Conservation (phyloP, 148 eudicot genomes). For the Simmondsia chinensis region DNA sequence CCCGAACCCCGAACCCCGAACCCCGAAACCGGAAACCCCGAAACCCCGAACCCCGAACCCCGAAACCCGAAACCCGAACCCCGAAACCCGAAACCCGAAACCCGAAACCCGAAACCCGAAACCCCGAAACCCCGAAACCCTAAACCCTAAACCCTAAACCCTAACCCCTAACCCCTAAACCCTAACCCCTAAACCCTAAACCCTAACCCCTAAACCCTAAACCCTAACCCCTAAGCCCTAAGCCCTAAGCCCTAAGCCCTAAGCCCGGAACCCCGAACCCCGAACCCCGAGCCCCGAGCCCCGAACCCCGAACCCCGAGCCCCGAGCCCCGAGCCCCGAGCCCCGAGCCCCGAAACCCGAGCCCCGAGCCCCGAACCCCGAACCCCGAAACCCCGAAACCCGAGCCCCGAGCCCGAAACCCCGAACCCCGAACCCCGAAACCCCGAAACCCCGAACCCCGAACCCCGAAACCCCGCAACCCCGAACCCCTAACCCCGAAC, state of each 20-base stretch:
- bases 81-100: constrained; percentile 9
- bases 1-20: constrained; percentile 7
- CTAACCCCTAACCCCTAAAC: constrained; percentile 10
- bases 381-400: constrained; percentile 4
- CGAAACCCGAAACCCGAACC: constrained; percentile 9
- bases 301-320: constrained; percentile 1
- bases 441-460: constrained; percentile 7
- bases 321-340: constrained; percentile 3
- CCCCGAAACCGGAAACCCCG: constrained; percentile 8
- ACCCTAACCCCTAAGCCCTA: constrained; percentile 7
- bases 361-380: background rate
- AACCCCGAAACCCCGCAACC: constrained; percentile 6
- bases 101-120: too few relatives aligned
- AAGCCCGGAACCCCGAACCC: constrained; percentile 7
- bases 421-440: too few relatives aligned
- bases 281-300: too few relatives aligned
- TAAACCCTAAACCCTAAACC: constrained; percentile 11
- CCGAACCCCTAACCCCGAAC: constrained; percentile 5
- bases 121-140: too few relatives aligned
- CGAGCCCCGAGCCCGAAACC: constrained; percentile 3
- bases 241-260: constrained; percentile 7
- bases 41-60: constrained; percentile 9
- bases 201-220: constrained; percentile 6
- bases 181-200: constrained; percentile 11
- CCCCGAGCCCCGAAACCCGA: background rate